Evolutionary conservation across 371 early-diverging fungal species (phyloP), one percentile per base, ranked within the genome.

Genomic region (Mucor lusitanicus): DNA sequence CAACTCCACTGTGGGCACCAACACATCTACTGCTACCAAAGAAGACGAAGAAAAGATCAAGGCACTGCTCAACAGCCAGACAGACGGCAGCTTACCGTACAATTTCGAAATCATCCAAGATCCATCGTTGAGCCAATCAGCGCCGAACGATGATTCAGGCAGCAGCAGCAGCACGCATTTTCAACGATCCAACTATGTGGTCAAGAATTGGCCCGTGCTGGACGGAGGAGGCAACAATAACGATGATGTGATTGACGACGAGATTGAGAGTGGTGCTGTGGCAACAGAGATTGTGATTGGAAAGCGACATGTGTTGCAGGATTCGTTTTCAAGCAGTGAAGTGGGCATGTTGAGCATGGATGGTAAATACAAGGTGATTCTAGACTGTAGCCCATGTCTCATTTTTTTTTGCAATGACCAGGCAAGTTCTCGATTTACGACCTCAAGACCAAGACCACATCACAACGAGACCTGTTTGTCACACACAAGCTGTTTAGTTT

Each of bases 341-440:
- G 77, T 88, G 15, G 88, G 88, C 13, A 78, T 88, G 77, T 75
- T 88, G 53, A 85, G 85, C 28, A 86, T 86, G 87, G 88, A 88
- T 74, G 88, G 88, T 81, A 80, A 19, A 54, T 63, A n/a, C n/a
- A n/a, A n/a, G n/a, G n/a, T n/a, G n/a, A n/a, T n/a, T n/a, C n/a
- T n/a, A n/a, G n/a, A n/a, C n/a, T n/a, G n/a, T n/a, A n/a, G n/a
- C n/a, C n/a, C n/a, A n/a, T n/a, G n/a, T n/a, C n/a, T n/a, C n/a
- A n/a, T 28, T 13, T 32, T 21, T 19, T 42, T 39, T 28, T n/a
- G n/a, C n/a, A n/a, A n/a, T n/a, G n/a, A 32, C 25, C 58, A 86
- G 86, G 86, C 7, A 82, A 80, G 19, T 82, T 88, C 57, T 82
- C 83, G 0, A 69, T 88, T 19, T 85, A 86, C 44, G 83, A 88